Percentiles rank a stretch among this genome's conserved stretches.
Conservation (phyloP, 2,329 filamentous ascomycete genomes). For the Nigrospora oryzae region DNA sequence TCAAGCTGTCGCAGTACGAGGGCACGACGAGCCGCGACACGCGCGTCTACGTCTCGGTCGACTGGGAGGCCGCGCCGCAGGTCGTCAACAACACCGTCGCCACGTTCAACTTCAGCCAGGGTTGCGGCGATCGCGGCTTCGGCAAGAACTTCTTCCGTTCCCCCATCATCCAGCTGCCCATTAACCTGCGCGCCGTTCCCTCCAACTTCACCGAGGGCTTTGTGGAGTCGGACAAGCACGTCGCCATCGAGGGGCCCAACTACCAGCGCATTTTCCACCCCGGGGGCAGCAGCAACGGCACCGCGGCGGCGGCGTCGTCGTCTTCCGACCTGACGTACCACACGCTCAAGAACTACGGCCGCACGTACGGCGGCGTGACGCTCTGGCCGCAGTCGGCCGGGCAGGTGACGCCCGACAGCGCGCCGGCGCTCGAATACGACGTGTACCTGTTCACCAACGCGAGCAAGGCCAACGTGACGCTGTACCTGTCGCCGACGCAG, state of each 20-base stretch:
- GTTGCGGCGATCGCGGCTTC: constrained; percentile 20
- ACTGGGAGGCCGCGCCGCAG: constrained; percentile 38
- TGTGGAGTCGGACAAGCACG: constrained; percentile 50
- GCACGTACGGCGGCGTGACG: constrained; percentile 49
- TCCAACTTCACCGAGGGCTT: constrained; percentile 47
- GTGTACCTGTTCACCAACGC: constrained; percentile 51
- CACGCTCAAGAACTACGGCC: constrained; percentile 45
- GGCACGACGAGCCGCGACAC: constrained; percentile 44
- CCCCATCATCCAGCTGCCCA: constrained; percentile 44
- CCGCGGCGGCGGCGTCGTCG: background rate
- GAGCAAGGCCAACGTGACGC: constrained; percentile 32
- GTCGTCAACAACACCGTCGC: constrained; percentile 30
- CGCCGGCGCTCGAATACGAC: constrained; percentile 50
- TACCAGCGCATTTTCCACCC: constrained; percentile 32
- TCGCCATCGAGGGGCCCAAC: constrained; percentile 47
- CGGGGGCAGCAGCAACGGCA: constrained; percentile 6
- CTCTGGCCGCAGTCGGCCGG: constrained; percentile 42
- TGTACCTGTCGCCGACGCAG: constrained; percentile 42
- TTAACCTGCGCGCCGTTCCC: constrained; percentile 40
- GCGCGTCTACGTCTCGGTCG: constrained; percentile 44
- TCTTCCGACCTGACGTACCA: constrained; percentile 34
- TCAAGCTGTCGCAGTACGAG: constrained; percentile 38
- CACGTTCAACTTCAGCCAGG: constrained; percentile 40
- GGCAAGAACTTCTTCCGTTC: constrained; percentile 16
- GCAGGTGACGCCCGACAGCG: constrained; percentile 37